phyloP scores from a whole-genome alignment of 169 alveolate genomes.

The Neospora caninum region DNA sequence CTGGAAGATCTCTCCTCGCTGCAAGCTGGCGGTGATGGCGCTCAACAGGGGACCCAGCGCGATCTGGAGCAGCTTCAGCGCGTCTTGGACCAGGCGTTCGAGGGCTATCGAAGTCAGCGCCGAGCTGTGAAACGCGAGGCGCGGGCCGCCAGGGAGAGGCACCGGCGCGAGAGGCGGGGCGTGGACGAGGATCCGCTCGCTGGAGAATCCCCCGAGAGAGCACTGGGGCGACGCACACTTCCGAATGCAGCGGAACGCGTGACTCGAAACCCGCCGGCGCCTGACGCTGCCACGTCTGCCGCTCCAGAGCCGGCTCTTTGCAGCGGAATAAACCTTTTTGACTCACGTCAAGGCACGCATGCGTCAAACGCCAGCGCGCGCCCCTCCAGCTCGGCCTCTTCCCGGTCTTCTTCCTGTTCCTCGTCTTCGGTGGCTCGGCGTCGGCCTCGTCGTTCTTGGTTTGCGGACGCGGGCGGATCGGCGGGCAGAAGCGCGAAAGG shows the following conservation, averaged over 20 bases:
- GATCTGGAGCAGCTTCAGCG: conserved; percentile 1
- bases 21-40: not conserved
- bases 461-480: not conserved
- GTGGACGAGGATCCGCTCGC: not conserved
- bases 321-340: not conserved
- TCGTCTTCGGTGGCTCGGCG: not conserved
- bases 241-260: too few species aligned
- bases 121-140: not conserved
- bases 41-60: not conserved
- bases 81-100: not conserved
- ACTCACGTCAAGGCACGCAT: too few species aligned
- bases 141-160: not conserved
- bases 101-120: not conserved
- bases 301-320: too few species aligned
- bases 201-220: too few species aligned
- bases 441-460: not conserved
- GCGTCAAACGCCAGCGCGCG: too few species aligned
- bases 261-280: too few species aligned
- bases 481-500: too few species aligned
- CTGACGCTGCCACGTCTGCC: too few species aligned
- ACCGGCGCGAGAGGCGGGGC: not conserved
- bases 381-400: not conserved
- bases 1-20: not conserved
- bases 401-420: not conserved
- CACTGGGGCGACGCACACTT: too few species aligned